Conservation (phyloP, 768 basidiomycete species). For the Termitomyces sp. region DNA sequence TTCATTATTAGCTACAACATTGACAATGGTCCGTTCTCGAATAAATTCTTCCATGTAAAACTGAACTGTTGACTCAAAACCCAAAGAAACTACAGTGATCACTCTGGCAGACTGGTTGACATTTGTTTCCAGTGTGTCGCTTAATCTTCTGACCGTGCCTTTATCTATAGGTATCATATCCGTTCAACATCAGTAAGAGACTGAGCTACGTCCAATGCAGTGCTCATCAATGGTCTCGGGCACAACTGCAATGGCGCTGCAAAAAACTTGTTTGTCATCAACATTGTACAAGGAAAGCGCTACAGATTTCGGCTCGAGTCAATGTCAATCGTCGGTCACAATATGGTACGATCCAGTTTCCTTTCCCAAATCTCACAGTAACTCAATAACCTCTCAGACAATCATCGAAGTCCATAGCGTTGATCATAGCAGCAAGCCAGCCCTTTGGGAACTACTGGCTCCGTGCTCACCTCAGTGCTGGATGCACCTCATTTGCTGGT, state of each 20-base stretch:
- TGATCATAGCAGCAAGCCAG: not conserved
- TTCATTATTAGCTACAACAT: too few species aligned
- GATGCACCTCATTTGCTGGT: not conserved
- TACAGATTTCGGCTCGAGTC: too few species aligned
- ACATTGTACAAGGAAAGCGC: too few species aligned
- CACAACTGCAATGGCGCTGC: not conserved
- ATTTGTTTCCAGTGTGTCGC: too few species aligned
- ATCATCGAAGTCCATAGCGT: slow-evolving; percentile 2
- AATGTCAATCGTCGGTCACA: too few species aligned
- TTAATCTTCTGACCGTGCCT: not conserved
- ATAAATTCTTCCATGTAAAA: too few species aligned
- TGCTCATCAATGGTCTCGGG: slow-evolving; percentile 4
- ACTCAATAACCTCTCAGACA: not conserved
- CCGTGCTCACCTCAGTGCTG: not conserved
- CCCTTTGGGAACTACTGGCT: not conserved
- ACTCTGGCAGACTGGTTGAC: too few species aligned
- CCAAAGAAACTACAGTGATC: too few species aligned
- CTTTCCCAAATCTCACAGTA: too few species aligned
- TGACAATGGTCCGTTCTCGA: too few species aligned
- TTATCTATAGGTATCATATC: not conserved
- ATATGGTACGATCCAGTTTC: too few species aligned
- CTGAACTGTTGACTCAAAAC: too few species aligned
- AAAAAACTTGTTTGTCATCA: slow-evolving; percentile 25
- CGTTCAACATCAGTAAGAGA: not conserved
- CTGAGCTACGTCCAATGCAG: slow-evolving; percentile 3